Conservation (phyloP, 169 alveolate genomes). For the Plasmodium inui region DNA sequence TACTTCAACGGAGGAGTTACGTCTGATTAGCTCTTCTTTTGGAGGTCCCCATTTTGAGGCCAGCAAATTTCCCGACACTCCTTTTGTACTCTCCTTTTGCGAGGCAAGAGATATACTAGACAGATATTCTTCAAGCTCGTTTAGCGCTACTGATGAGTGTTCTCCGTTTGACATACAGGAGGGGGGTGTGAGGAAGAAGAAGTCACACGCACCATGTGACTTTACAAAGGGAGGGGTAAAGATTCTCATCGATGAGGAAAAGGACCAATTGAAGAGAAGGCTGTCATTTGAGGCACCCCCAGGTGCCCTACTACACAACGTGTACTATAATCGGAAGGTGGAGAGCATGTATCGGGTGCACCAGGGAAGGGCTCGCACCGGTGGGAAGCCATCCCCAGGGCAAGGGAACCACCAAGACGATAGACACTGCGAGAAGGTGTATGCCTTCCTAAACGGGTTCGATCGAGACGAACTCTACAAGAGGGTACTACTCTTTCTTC, state of each 20-base stretch:
- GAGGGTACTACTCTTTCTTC: neutral
- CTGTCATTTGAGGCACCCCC: slow-evolving; percentile 13
- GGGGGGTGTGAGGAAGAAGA: neutral
- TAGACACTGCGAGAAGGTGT: neutral
- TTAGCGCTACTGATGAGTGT: neutral
- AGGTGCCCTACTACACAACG: slow-evolving; percentile 6
- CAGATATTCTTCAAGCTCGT: neutral
- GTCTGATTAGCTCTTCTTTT: neutral
- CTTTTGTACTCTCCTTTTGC: slow-evolving; percentile 34
- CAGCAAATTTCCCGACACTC: neutral
- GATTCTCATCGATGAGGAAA: slow-evolving; percentile 21
- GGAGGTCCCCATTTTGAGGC: neutral
- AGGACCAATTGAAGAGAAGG: neutral
- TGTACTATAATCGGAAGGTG: slow-evolving; percentile 22
- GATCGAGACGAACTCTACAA: slow-evolving; percentile 32
- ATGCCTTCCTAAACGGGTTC: slow-evolving; percentile 5
- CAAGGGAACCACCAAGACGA: too few relatives aligned
- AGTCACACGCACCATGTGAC: neutral
- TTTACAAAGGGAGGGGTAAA: neutral
- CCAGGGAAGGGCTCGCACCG: neutral
- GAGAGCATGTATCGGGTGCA: neutral
- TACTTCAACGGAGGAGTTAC: neutral
- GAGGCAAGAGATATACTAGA: slow-evolving; percentile 35
- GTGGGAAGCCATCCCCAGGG: neutral
- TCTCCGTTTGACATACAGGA: neutral